Evolutionary conservation across 2,329 filamentous ascomycete genomes (phyloP), one percentile per base, ranked within the genome.

Genomic region (Paraphaeosphaeria sporulosa): DNA sequence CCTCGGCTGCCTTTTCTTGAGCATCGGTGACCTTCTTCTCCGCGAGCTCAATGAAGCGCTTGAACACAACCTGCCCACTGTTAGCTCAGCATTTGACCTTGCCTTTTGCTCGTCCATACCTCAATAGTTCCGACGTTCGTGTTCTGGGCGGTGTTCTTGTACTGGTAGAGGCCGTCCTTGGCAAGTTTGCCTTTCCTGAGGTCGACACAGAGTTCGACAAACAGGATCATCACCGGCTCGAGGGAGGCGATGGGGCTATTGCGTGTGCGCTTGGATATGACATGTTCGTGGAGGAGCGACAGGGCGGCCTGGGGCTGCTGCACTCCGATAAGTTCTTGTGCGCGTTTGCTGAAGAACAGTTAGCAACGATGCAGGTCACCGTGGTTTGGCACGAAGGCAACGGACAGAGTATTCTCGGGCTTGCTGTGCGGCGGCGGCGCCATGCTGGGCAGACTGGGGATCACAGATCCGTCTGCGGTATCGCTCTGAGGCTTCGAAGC

Each of bases 131-230:
- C 93, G 69, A 99, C 93, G 78, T 98, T 98, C 71, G 94, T 97
- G 84, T 99, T 99, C 81, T 99, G 95, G 58, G 94, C 94, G 70
- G 97, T 98, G 81, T 99, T 99, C 87, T 99, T 99, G 87, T 99
- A 99, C 81, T 97, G 95, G 81, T 98, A 99, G 51, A 99, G 87
- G 63, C 95, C 95, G 83, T 99, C 95, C 86, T 99, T 99, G 80
- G 94, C 95, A 63, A 95, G 87, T 83, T 99, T 99, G 73, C 95
- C 95, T 84, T 98, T 99, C 83, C 95, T 93, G 74, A 97, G 89
- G 76, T 98, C 94, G 75, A 99, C 95, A 70, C 92, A 97, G 61
- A 98, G 88, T 82, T 98, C 93, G 75, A 99, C 94, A 77, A 99
- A 90, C 70, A 97, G 90, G 81, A 98, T 86, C 94, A 99, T 98